These are phyloP conservation scores for Kluyveromyces sp. DNA, from an alignment of 1,139 yeast genomes.

Conservation along the genomic window DNA sequence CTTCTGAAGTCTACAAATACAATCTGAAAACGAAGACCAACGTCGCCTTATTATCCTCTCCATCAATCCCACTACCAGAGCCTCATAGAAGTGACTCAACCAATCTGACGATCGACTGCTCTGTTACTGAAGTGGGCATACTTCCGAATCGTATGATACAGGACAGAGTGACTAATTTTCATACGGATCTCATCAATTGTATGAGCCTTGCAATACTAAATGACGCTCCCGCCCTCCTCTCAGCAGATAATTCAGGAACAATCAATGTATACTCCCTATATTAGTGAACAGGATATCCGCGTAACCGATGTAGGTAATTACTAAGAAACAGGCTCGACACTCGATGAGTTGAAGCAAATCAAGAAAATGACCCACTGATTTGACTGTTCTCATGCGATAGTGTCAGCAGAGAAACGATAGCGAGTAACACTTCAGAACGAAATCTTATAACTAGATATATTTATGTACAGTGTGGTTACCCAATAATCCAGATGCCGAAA, in stretches of 20 bases:
- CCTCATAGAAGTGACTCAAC: slow-evolving; percentile 8
- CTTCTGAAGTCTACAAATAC: slow-evolving; percentile 13
- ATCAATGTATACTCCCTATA: slow-evolving; percentile 12
- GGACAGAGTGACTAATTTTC: slow-evolving; percentile 2
- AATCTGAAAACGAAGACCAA: slow-evolving; percentile 13
- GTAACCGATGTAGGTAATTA: no score
- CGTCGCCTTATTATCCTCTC: slow-evolving; percentile 13
- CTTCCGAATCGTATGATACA: slow-evolving; percentile 2
- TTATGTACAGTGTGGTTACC: not conserved
- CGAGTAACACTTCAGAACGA: no score
- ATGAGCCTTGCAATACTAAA: slow-evolving; percentile 10
- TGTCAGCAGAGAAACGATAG: no score
- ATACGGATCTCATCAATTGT: slow-evolving; percentile 20
- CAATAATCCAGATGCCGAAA: no score
- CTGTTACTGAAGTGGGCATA: slow-evolving; percentile 7
- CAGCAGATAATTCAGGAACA: slow-evolving; percentile 23
- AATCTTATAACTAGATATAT: not conserved
- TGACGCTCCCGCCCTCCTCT: slow-evolving; percentile 13
- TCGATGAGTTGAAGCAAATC: no score
- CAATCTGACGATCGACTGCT: slow-evolving; percentile 20
- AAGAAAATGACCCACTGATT: no score
- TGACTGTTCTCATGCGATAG: no score
- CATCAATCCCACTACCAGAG: not conserved
- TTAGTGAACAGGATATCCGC: no score
- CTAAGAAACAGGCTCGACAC: no score